A percentile compares a stretch with the other conserved stretches of the same genome.
phyloP scores from a whole-genome alignment of 352 stramenopile genomes.

The Pilasporangium apinafurcum region DNA sequence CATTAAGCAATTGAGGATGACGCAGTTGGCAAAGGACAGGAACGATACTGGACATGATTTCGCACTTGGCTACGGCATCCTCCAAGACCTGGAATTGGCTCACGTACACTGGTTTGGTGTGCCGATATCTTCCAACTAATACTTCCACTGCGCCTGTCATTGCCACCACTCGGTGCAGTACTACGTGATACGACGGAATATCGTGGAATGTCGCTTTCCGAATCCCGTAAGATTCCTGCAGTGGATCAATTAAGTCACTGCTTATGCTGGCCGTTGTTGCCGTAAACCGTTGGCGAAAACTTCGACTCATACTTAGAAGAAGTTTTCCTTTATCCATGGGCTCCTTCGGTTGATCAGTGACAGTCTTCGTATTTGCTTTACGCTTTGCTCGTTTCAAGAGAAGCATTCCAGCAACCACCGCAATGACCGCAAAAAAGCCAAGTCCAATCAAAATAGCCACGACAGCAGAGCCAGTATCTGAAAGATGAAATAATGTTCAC shows the following conservation, averaged over 20 bases:
- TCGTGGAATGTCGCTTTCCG: constrained; percentile 56
- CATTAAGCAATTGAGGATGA: constrained; percentile 56
- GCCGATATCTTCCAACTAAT: constrained; percentile 31
- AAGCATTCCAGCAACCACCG: constrained; percentile 37
- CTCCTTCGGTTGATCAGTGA: constrained; percentile 15
- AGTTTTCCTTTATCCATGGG: constrained; percentile 33
- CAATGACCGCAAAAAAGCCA: constrained; percentile 30
- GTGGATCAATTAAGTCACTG: constrained; percentile 21
- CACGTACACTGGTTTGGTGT: constrained; percentile 45
- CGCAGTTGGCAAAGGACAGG: constrained; percentile 59
- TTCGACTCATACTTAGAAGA: constrained; percentile 14
- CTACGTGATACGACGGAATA: constrained; percentile 32
- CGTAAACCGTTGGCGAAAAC: constrained; percentile 18
- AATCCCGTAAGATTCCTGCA: constrained; percentile 18
- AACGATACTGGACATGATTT: constrained; percentile 47
- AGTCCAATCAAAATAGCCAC: constrained; percentile 39
- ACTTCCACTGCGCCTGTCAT: constrained; percentile 39
- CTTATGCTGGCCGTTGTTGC: constrained; percentile 18
- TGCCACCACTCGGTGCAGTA: constrained; percentile 31
- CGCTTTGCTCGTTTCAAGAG: constrained; percentile 54
- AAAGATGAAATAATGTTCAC: too few species aligned
- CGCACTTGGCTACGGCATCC: constrained; percentile 44
- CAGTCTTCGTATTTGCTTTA: constrained; percentile 23
- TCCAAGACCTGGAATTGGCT: constrained; percentile 45
- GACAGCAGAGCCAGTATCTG: constrained; percentile 12